These are phyloP conservation scores for Sungouiella thailandica DNA, from an alignment of 805 yeast species.

Conservation along the genomic window DNA sequence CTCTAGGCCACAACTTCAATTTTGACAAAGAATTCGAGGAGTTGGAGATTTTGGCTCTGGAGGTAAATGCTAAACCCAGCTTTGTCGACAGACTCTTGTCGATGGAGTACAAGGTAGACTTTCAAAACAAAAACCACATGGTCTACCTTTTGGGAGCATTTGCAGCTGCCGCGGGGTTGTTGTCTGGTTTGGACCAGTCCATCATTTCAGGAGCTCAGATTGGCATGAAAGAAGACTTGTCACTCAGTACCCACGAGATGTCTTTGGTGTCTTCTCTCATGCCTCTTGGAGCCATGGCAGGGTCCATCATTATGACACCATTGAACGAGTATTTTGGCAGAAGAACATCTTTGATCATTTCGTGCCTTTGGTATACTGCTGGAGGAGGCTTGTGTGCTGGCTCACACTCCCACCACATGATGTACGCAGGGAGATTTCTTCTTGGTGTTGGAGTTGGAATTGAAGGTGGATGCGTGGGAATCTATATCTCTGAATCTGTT, in stretches of 20 bases:
- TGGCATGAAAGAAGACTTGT: conserved; percentile 42
- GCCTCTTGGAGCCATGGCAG: conserved; percentile 69
- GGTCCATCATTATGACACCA: conserved; percentile 57
- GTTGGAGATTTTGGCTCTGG: conserved; percentile 27
- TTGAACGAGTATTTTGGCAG: conserved; percentile 53
- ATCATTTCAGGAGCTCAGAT: conserved; percentile 60
- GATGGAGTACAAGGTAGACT: conserved; percentile 36
- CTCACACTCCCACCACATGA: conserved; percentile 28
- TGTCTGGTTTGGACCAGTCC: conserved; percentile 66
- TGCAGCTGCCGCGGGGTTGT: conserved; percentile 60
- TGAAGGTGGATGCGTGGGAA: conserved; percentile 62
- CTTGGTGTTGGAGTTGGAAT: conserved; percentile 64
- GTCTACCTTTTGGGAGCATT: conserved; percentile 48
- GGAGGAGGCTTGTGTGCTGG: conserved; percentile 57
- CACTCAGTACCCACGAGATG: conserved; percentile 36
- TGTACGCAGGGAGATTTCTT: conserved; percentile 51
- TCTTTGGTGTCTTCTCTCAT: conserved; percentile 55
- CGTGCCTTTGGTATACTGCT: conserved; percentile 56
- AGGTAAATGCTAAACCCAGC: conserved; percentile 24
- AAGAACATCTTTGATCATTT: conserved; percentile 47
- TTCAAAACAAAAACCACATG: conserved; percentile 38
- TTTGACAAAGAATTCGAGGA: conserved; percentile 32
- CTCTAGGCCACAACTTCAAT: conserved; percentile 27
- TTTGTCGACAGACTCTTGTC: conserved; percentile 33
- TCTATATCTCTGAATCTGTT: conserved; percentile 57